These are phyloP conservation scores for Grigorovia yakushimaensis DNA, from an alignment of 805 yeast genomes.

Conservation along the genomic window DNA sequence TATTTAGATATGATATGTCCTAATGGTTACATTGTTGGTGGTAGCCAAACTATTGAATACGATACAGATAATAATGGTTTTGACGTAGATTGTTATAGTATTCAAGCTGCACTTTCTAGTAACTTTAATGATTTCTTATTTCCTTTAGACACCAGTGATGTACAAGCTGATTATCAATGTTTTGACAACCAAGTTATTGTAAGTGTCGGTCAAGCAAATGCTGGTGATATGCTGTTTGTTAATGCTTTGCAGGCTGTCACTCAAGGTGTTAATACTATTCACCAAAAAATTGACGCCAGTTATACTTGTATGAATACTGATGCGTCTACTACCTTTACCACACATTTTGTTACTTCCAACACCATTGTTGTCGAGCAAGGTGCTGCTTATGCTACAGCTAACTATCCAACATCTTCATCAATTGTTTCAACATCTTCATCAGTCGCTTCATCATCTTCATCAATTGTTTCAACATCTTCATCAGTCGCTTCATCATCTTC, in stretches of 20 bases:
- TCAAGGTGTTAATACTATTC: constrained; percentile 13
- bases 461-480: constrained; percentile 11
- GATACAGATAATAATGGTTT: constrained; percentile 27
- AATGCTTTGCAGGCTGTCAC: constrained; percentile 26
- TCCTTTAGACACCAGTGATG: constrained; percentile 16
- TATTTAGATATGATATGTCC: constrained; percentile 29
- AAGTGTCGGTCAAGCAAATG: constrained; percentile 13
- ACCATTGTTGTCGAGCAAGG: constrained; percentile 9
- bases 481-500: neutral
- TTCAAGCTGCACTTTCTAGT: constrained; percentile 17
- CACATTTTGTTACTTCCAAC: constrained; percentile 4
- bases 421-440: constrained; percentile 4
- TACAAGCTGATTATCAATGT: constrained; percentile 16
- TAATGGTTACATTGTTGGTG: constrained; percentile 22
- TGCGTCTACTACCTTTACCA: constrained; percentile 15
- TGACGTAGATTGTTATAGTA: constrained; percentile 29
- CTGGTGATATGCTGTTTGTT: constrained; percentile 25
- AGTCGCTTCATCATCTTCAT: constrained; percentile 3
- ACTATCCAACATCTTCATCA: constrained; percentile 4
- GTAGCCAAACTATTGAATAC: constrained; percentile 19
- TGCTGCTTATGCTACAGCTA: constrained; percentile 11
- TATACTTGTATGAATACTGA: constrained; percentile 24
- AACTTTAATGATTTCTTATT: constrained; percentile 30
- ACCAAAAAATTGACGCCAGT: constrained; percentile 13
- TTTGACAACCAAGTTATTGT: constrained; percentile 14